Evolutionary conservation across 768 basidiomycete species (phyloP).

Genomic region (Rossbeevera mucosa): DNA sequence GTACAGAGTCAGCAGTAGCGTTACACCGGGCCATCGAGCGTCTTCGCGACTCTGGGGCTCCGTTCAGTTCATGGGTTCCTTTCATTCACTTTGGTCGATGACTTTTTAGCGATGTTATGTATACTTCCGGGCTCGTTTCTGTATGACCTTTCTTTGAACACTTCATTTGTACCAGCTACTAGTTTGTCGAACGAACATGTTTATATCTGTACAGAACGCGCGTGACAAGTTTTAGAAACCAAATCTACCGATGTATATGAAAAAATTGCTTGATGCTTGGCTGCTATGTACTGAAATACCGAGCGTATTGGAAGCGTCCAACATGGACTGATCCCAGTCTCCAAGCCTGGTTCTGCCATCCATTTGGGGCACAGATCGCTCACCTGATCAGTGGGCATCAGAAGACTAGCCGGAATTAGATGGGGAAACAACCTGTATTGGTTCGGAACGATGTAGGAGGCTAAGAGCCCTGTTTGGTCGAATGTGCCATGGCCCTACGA

Average conservation of each 20-base stretch:
- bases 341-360: constrained; percentile 13
- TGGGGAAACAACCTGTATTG: background rate
- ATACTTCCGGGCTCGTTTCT: too few relatives aligned
- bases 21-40: background rate
- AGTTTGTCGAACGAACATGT: too few relatives aligned
- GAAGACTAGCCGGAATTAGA: background rate
- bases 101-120: too few relatives aligned
- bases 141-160: too few relatives aligned
- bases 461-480: background rate
- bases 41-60: background rate
- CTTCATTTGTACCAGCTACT: too few relatives aligned
- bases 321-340: constrained; percentile 9
- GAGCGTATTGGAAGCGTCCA: background rate
- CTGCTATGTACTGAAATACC: background rate
- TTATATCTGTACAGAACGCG: too few relatives aligned
- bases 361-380: constrained; percentile 14
- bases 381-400: background rate
- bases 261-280: background rate
- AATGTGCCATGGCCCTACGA: background rate
- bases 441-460: background rate
- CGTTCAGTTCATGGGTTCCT: background rate
- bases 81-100: background rate
- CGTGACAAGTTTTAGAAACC: too few relatives aligned
- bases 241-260: background rate
- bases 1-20: background rate